A percentile compares a stretch with the other conserved stretches of the same genome.
These are phyloP conservation scores for Capsella rubella DNA, from an alignment of 441 rosid genomes.

Conservation along the genomic window DNA sequence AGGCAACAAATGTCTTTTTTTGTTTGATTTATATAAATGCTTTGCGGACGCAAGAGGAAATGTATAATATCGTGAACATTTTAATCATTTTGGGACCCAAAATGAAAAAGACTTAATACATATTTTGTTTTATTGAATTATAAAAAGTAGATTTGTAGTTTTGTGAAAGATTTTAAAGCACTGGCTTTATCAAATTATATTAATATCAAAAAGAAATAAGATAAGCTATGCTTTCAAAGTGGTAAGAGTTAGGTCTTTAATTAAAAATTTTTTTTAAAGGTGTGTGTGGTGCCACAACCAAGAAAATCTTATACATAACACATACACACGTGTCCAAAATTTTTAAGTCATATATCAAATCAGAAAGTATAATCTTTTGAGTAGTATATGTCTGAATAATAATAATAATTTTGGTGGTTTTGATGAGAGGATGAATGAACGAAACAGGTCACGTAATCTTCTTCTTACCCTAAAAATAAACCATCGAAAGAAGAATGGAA, in stretches of 20 bases:
- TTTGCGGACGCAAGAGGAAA: conserved; percentile 30
- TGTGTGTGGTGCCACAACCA: conserved; percentile 35
- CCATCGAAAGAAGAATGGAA: conserved; percentile 23
- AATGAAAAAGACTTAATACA: conserved; percentile 19
- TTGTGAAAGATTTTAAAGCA: conserved; percentile 36
- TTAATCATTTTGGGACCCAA: conserved; percentile 45
- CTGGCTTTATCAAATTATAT: conserved; percentile 24
- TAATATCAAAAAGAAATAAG: conserved; percentile 9
- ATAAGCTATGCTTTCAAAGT: conserved; percentile 43
- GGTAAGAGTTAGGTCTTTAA: conserved; percentile 40
- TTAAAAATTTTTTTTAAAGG: conserved; percentile 13
- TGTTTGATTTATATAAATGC: conserved; percentile 42
- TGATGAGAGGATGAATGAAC: conserved; percentile 30
- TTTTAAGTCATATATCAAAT: neutral
- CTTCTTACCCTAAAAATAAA: conserved; percentile 34
- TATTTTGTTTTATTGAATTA: conserved; percentile 25
- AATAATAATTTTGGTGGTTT: conserved; percentile 30
- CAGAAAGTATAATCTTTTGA: neutral
- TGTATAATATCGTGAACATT: conserved; percentile 22
- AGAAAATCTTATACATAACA: neutral
- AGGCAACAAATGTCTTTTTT: conserved; percentile 41
- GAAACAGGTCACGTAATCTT: conserved; percentile 39
- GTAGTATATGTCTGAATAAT: conserved; percentile 26
- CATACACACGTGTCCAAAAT: conserved; percentile 37
- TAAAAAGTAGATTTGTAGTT: conserved; percentile 20